Percentiles rank a stretch among this genome's conserved stretches.
phyloP scores from a whole-genome alignment of 306 rosid genomes.

The Cucumis melo region DNA sequence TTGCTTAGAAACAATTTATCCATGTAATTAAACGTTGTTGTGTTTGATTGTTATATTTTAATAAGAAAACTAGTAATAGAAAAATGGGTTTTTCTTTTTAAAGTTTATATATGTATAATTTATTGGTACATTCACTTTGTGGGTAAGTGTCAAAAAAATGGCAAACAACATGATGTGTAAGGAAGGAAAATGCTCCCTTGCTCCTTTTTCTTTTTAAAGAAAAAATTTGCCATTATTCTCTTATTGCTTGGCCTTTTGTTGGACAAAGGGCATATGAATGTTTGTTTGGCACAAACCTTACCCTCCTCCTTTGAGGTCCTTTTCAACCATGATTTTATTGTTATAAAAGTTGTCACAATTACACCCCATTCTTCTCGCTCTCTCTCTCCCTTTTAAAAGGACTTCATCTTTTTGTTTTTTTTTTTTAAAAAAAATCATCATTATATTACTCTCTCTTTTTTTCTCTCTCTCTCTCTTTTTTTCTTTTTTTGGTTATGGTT shows the following conservation, averaged over 20 bases:
- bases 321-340: slow-evolving; percentile 11
- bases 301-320: neutral
- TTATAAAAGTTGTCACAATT: neutral
- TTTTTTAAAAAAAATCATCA: neutral
- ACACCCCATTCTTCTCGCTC: neutral
- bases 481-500: neutral
- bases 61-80: too few relatives aligned
- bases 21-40: too few relatives aligned
- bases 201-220: neutral
- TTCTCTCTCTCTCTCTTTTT: neutral
- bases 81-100: too few relatives aligned
- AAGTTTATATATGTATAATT: too few relatives aligned
- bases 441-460: neutral
- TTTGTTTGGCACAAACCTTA: neutral
- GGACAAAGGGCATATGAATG: neutral
- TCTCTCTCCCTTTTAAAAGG: neutral
- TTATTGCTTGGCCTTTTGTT: neutral
- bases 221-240: neutral
- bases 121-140: neutral
- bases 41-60: too few relatives aligned
- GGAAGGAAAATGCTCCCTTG: slow-evolving; percentile 12
- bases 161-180: slow-evolving; percentile 10
- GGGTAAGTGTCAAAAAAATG: slow-evolving; percentile 6
- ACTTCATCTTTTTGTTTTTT: neutral
- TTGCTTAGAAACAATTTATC: too few relatives aligned